Conservation (phyloP, 2,329 filamentous ascomycete genomes). For the Exophiala calicioides region DNA sequence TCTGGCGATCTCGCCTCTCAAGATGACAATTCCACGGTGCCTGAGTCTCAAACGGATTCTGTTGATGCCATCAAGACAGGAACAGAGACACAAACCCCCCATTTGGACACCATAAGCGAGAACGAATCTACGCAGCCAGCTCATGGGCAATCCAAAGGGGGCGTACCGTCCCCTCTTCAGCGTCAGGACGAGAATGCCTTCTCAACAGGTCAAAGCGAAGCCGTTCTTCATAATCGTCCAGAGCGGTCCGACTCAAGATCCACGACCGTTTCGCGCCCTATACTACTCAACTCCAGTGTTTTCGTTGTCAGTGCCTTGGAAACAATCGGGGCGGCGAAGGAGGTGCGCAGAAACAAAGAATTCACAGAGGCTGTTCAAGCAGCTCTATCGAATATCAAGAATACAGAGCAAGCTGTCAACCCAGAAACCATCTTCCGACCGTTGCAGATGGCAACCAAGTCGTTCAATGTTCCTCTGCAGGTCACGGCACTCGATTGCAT, state of each 20-base stretch:
- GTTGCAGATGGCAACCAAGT: constrained; percentile 83
- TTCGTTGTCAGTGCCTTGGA: constrained; percentile 94
- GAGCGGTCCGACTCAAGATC: constrained; percentile 63
- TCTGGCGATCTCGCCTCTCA: constrained; percentile 25
- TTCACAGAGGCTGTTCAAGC: constrained; percentile 78
- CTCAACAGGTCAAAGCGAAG: constrained; percentile 2
- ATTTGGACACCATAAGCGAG: not conserved
- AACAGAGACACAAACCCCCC: constrained; percentile 7
- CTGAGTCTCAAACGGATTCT: constrained; percentile 17
- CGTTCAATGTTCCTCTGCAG: constrained; percentile 79
- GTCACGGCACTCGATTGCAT: constrained; percentile 95
- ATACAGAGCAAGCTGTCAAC: constrained; percentile 78
- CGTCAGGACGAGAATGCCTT: constrained; percentile 31
- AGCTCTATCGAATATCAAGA: constrained; percentile 82
- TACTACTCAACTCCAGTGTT: constrained; percentile 86
- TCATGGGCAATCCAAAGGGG: constrained; percentile 4
- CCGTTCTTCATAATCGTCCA: constrained; percentile 4
- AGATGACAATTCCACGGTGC: constrained; percentile 20
- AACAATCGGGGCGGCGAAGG: constrained; percentile 86
- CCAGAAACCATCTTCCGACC: constrained; percentile 91
- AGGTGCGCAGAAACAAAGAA: constrained; percentile 83
- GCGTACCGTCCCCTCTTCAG: constrained; percentile 25
- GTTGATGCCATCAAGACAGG: constrained; percentile 17
- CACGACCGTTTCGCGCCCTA: constrained; percentile 53
- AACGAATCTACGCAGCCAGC: constrained; percentile 2